Conservation (phyloP, 805 yeast genomes). For the Lipomyces sp. region DNA sequence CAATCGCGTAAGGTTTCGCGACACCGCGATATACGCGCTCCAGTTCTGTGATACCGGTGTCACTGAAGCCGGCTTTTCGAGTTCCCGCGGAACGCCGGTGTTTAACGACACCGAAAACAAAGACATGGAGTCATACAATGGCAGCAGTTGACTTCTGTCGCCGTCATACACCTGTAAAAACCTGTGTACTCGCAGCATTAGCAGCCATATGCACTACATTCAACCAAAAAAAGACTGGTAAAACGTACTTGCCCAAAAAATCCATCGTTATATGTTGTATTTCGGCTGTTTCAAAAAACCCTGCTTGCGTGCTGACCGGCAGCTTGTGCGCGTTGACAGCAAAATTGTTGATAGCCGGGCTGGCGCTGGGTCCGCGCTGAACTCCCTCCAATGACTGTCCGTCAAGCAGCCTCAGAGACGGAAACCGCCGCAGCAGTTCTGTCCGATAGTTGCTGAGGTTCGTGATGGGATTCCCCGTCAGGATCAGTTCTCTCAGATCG, state of each 20-base stretch:
- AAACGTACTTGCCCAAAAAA: constrained; percentile 51
- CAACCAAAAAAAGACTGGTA: background rate
- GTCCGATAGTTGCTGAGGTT: constrained; percentile 42
- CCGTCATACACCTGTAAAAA: constrained; percentile 80
- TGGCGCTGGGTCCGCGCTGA: too few species aligned
- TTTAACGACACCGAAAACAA: constrained; percentile 81
- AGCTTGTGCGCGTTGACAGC: constrained; percentile 29
- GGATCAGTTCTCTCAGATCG: constrained; percentile 68
- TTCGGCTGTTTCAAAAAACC: constrained; percentile 77
- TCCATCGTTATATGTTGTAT: constrained; percentile 69
- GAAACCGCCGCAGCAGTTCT: constrained; percentile 70
- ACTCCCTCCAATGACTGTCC: constrained; percentile 71
- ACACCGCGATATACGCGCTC: constrained; percentile 56
- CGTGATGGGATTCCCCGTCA: constrained; percentile 71
- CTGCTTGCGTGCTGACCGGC: constrained; percentile 47
- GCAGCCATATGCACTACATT: background rate
- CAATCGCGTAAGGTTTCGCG: constrained; percentile 72
- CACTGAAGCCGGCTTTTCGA: constrained; percentile 16
- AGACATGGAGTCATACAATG: constrained; percentile 75
- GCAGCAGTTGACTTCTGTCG: constrained; percentile 64
- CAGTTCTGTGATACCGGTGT: constrained; percentile 28
- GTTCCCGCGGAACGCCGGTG: constrained; percentile 57
- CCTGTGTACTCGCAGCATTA: constrained; percentile 37
- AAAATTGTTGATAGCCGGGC: background rate
- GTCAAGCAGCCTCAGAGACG: constrained; percentile 74